Evolutionary conservation across 192 early-diverging fungal species (phyloP), one percentile per base, ranked within the genome.

Genomic region (Backusella macrospora): DNA sequence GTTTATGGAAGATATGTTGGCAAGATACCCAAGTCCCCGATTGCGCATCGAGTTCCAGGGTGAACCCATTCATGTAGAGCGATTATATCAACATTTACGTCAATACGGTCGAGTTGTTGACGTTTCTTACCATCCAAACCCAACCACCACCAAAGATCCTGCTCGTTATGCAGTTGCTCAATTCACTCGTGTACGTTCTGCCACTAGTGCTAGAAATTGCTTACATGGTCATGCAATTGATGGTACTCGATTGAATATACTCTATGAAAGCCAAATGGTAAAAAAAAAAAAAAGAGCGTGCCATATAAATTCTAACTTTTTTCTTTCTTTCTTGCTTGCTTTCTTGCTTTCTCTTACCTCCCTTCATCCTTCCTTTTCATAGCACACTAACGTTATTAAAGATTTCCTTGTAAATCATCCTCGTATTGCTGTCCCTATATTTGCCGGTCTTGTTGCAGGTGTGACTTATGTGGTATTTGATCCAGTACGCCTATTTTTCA

Each of bases 151-250:
- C 65, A 97, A 96, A 77, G 94, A 96, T 62, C 79, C 89, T 67
- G 90, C 94, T 44, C 86, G 90, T 55, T 92, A 86, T 80, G 97
- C 95, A 0, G 82, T 91, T 40, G 88, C 97, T 69, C 88, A 93
- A 70, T 99, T 92, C 76, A 82, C 88, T 39, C 80, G 85, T 49
- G 86, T 92, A 73, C 90, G 94, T 7, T 83, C 90, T 0, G 95
- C 98, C n/a, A 94, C 96, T 1, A 92, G 92, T 68, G 98, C 98
- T 6, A 87, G 92, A 40, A 96, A 95, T 73, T 99, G 98, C 81
- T 81, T 96, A 43, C 93, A 99, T 73, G 95, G 95, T n/a, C 74
- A 90, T 65, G 75, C 84, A 4, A 79, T 98, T 52, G 86, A 89
- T 23, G 86, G 81, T 4, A 94, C 96, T 0, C 76, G 83, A 39